Percentiles rank a stretch among this genome's conserved stretches.
Conservation (phyloP, 2,329 filamentous ascomycete species). For the Lachnellula willkommii region DNA sequence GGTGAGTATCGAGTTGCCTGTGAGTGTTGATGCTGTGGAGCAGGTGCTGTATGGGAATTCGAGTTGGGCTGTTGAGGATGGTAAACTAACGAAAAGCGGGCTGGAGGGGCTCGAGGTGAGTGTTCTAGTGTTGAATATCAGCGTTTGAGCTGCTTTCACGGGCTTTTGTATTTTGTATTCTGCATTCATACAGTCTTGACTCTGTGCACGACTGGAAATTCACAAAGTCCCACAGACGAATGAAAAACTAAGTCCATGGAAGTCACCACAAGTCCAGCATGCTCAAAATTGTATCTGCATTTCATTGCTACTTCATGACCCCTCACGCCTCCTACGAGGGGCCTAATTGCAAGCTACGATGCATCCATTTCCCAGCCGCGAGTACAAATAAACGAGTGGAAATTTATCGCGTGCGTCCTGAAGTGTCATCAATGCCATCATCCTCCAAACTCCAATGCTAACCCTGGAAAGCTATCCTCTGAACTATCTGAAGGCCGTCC, state of each 20-base stretch:
- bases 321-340: neutral
- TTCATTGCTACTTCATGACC: neutral
- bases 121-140: constrained; percentile 19
- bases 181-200: neutral
- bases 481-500: neutral
- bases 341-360: neutral
- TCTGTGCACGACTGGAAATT: neutral
- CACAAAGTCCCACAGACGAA: too few species aligned
- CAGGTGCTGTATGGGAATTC: constrained; percentile 20
- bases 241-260: neutral
- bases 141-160: neutral
- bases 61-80: constrained; percentile 17
- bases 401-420: neutral
- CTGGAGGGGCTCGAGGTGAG: constrained; percentile 22
- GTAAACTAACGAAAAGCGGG: constrained; percentile 18
- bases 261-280: neutral
- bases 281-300: neutral
- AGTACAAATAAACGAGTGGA: neutral
- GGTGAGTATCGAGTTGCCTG: constrained; percentile 20
- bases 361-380: neutral
- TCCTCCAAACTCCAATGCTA: neutral
- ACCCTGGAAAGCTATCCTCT: neutral
- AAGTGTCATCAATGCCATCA: neutral
- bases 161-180: neutral
- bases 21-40: constrained; percentile 2